Evolutionary conservation across 2,329 filamentous ascomycete genomes (phyloP), one percentile per base, ranked within the genome.

Genomic region (Stagonosporopsis rhizophila): DNA sequence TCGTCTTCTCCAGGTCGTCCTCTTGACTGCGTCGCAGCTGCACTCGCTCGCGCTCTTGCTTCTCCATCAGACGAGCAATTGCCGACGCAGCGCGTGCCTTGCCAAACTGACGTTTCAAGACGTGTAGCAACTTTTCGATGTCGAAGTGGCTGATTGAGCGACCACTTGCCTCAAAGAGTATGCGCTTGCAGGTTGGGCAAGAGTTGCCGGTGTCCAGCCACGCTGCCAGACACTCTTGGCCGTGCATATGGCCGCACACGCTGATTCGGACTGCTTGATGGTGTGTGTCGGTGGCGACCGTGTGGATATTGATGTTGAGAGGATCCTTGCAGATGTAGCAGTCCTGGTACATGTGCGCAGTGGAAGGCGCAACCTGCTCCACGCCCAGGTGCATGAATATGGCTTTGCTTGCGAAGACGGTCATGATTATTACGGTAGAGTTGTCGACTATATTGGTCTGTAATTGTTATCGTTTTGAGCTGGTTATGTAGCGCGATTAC

Each of bases 181-280:
- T 44, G 44, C 57, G 58, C 4, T 49, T 58, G 56, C 67, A 69
- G 17, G 41, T 59, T 9, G 64, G 64, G n/a, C 65, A 69, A 2
- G 58, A 53, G 46, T 64, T 56, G 15, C 67, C 52, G 3, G 55
- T 46, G 1, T 61, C 54, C 12, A 69, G 58, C 65, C 65, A 69
- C 3, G 55, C 54, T 15, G 23, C 9, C 4, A 68, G 56, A 54
- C 65, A 69, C 6, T 61, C 56, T 28, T 50, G 11, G 27, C 67
- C 65, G 15, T 68, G 27, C 17, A 66, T 23, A 44, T 69, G 66
- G 27, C 57, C 50, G 37, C 66, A 69, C 12, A 48, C 27, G 17
- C 19, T 41, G 49, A 69, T 61, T 17, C 62, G 62, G 4, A 68
- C 52, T 5, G 64, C 62, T 12, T 28, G 1, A 20, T 68, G 66